Conservation (phyloP, 495 filamentous ascomycete species). For the Neurospora sp. region DNA sequence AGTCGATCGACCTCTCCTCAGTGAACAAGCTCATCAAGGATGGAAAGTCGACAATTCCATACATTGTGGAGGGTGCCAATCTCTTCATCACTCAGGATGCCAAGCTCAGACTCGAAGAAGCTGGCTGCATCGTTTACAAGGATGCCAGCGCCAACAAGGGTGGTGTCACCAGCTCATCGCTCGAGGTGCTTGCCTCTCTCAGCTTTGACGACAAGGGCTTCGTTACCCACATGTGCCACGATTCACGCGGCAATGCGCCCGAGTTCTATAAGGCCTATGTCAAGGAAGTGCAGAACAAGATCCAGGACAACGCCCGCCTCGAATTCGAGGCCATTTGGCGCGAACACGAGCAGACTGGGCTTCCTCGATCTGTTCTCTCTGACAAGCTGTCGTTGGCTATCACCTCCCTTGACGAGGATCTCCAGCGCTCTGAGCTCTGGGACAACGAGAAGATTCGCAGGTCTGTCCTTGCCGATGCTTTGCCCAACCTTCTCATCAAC, state of each 20-base stretch:
- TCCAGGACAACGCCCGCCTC: conserved; percentile 77
- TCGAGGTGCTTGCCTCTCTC: conserved; percentile 88
- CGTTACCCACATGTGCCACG: conserved; percentile 85
- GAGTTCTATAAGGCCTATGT: conserved; percentile 91
- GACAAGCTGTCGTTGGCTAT: conserved; percentile 86
- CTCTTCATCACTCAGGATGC: conserved; percentile 98
- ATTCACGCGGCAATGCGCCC: conserved; percentile 63
- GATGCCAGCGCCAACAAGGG: conserved; percentile 98
- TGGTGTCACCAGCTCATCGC: conserved; percentile 94
- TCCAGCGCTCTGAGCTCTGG: conserved; percentile 90
- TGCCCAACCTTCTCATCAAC: conserved; percentile 73
- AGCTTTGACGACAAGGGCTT: conserved; percentile 88
- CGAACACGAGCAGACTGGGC: conserved; percentile 73
- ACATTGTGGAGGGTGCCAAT: conserved; percentile 96
- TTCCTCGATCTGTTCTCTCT: conserved; percentile 70
- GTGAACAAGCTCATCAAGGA: conserved; percentile 77
- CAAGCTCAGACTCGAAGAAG: conserved; percentile 87
- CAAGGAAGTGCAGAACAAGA: conserved; percentile 77
- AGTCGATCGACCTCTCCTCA: conserved; percentile 86
- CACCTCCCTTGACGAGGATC: conserved; percentile 86
- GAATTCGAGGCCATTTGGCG: conserved; percentile 98
- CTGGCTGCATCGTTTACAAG: conserved; percentile 91
- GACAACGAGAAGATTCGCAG: conserved; percentile 65
- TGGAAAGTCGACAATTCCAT: conserved; percentile 75
- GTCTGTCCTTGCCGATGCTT: conserved; percentile 71